Percentiles rank a stretch among this genome's conserved stretches.
Conservation (phyloP, 345 rosid species). For the Gynandropsis gynandra region DNA sequence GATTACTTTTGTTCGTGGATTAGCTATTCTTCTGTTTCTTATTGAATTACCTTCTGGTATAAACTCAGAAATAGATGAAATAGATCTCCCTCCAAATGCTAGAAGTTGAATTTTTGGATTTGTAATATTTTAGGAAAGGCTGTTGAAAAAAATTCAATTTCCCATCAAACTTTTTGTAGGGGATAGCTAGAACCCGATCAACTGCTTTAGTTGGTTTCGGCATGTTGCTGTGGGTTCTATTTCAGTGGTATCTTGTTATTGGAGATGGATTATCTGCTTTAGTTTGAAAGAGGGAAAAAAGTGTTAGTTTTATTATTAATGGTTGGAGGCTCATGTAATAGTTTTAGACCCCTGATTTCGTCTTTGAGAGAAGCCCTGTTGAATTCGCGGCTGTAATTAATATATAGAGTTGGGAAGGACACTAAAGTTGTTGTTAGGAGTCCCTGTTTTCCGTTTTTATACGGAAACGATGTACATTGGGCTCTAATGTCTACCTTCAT, state of each 20-base stretch:
- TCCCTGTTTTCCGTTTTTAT: conserved; percentile 6
- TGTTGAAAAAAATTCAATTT: not conserved
- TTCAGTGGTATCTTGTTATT: conserved; percentile 3
- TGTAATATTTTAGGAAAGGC: not conserved
- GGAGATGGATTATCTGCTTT: conserved; percentile 13
- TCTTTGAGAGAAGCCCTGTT: conserved; percentile 11
- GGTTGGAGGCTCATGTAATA: conserved; percentile 3
- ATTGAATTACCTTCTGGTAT: conserved; percentile 4
- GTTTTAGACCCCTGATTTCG: not conserved
- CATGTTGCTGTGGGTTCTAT: not conserved
- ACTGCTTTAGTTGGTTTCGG: conserved; percentile 7
- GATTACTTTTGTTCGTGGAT: conserved; percentile 9
- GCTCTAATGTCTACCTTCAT: conserved; percentile 4
- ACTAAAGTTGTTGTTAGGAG: not conserved
- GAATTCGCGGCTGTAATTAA: conserved; percentile 1
- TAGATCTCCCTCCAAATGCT: conserved; percentile 5
- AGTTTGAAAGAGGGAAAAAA: conserved; percentile 14
- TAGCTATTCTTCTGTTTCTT: conserved; percentile 3
- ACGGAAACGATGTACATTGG: conserved; percentile 4
- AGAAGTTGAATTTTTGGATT: not conserved
- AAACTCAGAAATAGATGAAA: not conserved
- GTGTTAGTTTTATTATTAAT: not conserved
- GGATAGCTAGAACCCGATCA: not conserved
- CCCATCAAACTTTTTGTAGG: not conserved
- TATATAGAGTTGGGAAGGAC: conserved; percentile 4